A percentile compares a stretch with the other conserved stretches of the same genome.
Conservation (phyloP, 2,329 filamentous ascomycete genomes). For the Fusarium sp. region DNA sequence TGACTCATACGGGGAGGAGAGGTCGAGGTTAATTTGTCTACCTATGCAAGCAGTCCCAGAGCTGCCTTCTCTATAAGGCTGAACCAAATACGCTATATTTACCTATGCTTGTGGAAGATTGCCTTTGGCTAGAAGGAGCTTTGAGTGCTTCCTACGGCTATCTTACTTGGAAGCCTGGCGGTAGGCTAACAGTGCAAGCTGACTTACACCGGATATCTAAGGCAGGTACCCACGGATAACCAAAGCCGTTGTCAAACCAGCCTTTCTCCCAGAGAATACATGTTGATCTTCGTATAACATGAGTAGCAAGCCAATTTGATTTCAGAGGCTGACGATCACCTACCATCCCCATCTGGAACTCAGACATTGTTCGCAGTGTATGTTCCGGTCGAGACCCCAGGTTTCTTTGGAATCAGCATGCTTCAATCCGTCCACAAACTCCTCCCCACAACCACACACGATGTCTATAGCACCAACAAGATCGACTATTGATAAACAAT, state of each 20-base stretch:
- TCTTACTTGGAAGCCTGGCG: not conserved
- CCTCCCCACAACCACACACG: no score
- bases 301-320: not conserved
- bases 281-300: not conserved
- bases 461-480: no score
- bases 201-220: not conserved
- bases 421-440: no score
- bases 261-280: not conserved
- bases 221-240: not conserved
- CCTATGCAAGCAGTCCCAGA: not conserved
- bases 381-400: no score
- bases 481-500: no score
- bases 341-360: not conserved
- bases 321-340: not conserved
- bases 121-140: not conserved
- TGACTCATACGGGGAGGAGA: conserved; percentile 39
- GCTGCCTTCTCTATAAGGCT: not conserved
- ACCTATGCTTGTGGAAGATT: not conserved
- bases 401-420: no score
- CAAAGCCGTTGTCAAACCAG: not conserved
- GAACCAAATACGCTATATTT: no score
- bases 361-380: not conserved
- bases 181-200: not conserved
- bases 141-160: not conserved
- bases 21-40: not conserved